A percentile compares a stretch with the other conserved stretches of the same genome.
Conservation (phyloP, 1,284 basidiomycete genomes). For the Melampsora larici-populina region DNA sequence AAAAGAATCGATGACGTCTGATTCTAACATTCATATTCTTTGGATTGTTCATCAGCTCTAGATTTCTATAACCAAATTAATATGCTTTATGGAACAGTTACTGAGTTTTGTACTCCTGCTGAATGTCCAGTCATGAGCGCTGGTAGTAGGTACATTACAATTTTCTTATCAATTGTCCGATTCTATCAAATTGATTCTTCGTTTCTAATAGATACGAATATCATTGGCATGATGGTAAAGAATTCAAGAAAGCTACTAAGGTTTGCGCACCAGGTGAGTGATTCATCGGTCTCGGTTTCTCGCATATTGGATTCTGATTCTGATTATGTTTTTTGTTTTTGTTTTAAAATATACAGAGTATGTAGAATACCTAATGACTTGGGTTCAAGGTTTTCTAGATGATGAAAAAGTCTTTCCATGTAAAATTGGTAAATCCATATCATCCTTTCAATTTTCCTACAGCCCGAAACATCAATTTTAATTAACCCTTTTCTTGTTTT, state of each 20-base stretch:
- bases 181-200: too few relatives aligned
- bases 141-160: slow-evolving; percentile 69
- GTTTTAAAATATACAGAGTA: slow-evolving; percentile 62
- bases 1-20: slow-evolving; percentile 45
- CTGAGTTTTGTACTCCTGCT: slow-evolving; percentile 89
- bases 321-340: not conserved
- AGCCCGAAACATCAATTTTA: not conserved
- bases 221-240: slow-evolving; percentile 87
- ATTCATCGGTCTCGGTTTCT: not conserved
- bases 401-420: slow-evolving; percentile 91
- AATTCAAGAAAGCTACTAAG: slow-evolving; percentile 86
- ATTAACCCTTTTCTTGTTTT: not conserved
- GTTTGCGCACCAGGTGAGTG: slow-evolving; percentile 69
- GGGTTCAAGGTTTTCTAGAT: slow-evolving; percentile 89
- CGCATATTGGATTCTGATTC: not conserved
- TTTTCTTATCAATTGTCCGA: not conserved
- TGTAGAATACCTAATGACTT: slow-evolving; percentile 97
- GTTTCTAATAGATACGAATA: slow-evolving; percentile 63
- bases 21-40: not conserved
- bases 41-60: slow-evolving; percentile 63
- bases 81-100: slow-evolving; percentile 92
- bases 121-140: slow-evolving; percentile 99
- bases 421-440: slow-evolving; percentile 68
- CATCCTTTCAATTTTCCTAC: not conserved
- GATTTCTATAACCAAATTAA: slow-evolving; percentile 96